Evolutionary conservation across 164 flowering plant genomes (phyloP).

Genomic region (Sextonia rubra): DNA sequence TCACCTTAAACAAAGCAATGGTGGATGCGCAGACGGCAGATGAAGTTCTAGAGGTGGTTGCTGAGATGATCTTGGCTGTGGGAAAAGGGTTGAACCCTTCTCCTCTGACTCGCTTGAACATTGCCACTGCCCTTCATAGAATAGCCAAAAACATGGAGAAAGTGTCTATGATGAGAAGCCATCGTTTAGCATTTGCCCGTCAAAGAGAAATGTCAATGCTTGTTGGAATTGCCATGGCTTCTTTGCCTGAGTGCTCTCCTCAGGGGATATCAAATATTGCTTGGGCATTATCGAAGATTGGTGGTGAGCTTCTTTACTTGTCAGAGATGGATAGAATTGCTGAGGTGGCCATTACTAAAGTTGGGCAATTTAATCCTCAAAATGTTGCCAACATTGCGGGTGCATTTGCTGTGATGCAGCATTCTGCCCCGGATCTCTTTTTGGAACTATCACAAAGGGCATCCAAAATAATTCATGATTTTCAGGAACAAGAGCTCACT

Average conservation of each 20-base stretch:
- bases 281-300: conserved; percentile 96
- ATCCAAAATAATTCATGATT: conserved; percentile 53
- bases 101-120: conserved; percentile 81
- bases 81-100: conserved; percentile 92
- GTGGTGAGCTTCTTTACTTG: conserved; percentile 82
- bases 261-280: conserved; percentile 92
- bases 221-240: conserved; percentile 78
- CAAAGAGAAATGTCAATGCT: conserved; percentile 91
- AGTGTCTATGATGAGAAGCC: conserved; percentile 59
- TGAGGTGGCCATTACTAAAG: conserved; percentile 76
- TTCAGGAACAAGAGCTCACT: conserved; percentile 78
- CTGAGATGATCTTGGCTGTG: conserved; percentile 70
- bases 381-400: conserved; percentile 96
- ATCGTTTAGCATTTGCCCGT: conserved; percentile 79
- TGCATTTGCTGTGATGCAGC: conserved; percentile 96
- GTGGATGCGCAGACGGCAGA: conserved; percentile 79
- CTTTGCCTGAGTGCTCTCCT: conserved; percentile 84
- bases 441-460: conserved; percentile 65
- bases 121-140: conserved; percentile 89
- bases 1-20: conserved; percentile 62
- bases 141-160: conserved; percentile 98
- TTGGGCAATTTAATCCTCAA: conserved; percentile 84
- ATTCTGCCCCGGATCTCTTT: conserved; percentile 81
- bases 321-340: conserved; percentile 98
- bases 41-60: conserved; percentile 68